Evolutionary conservation across 768 basidiomycete species (phyloP), one percentile per base, ranked within the genome.

Genomic region (Guyanaporus albipodus): DNA sequence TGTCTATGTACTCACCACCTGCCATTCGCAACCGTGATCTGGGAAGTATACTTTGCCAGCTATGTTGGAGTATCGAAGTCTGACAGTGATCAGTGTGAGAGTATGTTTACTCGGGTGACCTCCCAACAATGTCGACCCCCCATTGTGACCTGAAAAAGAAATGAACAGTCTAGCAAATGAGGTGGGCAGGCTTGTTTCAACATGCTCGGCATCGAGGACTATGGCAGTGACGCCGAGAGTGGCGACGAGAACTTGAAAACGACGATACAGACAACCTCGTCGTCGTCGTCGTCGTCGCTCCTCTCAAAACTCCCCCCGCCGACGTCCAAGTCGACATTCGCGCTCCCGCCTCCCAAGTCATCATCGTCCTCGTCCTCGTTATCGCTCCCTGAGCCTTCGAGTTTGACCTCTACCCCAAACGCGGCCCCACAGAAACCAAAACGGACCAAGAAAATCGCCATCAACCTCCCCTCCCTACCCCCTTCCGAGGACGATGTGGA

Each of bases 161-260:
- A 33, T 5, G 4, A n/a, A 8, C 10, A n/a, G n/a, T n/a, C n/a
- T n/a, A n/a, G n/a, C n/a, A n/a, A n/a, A n/a, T n/a, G n/a, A n/a
- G n/a, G n/a, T n/a, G n/a, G n/a, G n/a, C n/a, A n/a, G n/a, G n/a
- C n/a, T n/a, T n/a, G n/a, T n/a, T n/a, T 52, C 46, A 58, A 50
- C 55, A 89, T 88, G 85, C 77, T 89, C 52, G 85, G 84, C 26
- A 73, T 90, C 48, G 86, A 85, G 57, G 79, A 74, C 71, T 89
- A 90, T 57, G 85, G 85, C 52, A 90, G 87, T 67, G 85, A 75
- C 68, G 76, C 66, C 57, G 81, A 85, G 54, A 76, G 71, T 58
- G 82, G 79, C 47, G 68, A 70, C 48, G 77, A 78, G 46, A 48
- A 46, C 27, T 59, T 46, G 7, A 32, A 48, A 6, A 17, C 44